Conservation (phyloP, 495 filamentous ascomycete genomes). For the Lepraria neglecta region DNA sequence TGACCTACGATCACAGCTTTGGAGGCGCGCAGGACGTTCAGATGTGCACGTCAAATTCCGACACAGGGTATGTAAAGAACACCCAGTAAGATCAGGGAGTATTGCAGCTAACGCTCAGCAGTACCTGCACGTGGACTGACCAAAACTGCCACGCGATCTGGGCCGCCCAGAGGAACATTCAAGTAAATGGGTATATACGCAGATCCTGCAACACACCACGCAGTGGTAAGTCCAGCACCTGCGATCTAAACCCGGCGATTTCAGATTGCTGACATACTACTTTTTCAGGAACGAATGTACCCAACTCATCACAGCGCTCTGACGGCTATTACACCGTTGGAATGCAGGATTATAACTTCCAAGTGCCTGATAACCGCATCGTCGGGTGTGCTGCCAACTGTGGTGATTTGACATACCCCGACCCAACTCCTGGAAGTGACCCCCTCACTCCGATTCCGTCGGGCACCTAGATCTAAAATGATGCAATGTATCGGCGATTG, state of each 20-base stretch:
- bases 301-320: constrained; percentile 4
- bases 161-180: constrained; percentile 11
- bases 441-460: neutral
- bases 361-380: constrained; percentile 9
- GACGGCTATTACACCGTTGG: constrained; percentile 16
- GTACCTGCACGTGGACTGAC: constrained; percentile 13
- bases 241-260: neutral
- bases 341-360: constrained; percentile 11
- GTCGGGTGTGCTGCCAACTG: constrained; percentile 12
- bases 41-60: constrained; percentile 5
- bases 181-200: constrained; percentile 12
- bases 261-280: neutral
- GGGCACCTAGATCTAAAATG: too few relatives aligned
- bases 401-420: constrained; percentile 12
- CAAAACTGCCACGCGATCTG: constrained; percentile 13
- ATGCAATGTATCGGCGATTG: too few relatives aligned
- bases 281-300: constrained; percentile 7
- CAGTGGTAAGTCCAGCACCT: constrained; percentile 1
- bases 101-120: neutral
- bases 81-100: neutral
- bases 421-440: constrained; percentile 5
- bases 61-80: constrained; percentile 4
- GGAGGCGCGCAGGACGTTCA: constrained; percentile 10
- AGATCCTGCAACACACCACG: constrained; percentile 14
- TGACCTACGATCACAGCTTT: constrained; percentile 18